phyloP scores from a whole-genome alignment of 2,329 filamentous ascomycete species.

The Claviceps maximensis region DNA sequence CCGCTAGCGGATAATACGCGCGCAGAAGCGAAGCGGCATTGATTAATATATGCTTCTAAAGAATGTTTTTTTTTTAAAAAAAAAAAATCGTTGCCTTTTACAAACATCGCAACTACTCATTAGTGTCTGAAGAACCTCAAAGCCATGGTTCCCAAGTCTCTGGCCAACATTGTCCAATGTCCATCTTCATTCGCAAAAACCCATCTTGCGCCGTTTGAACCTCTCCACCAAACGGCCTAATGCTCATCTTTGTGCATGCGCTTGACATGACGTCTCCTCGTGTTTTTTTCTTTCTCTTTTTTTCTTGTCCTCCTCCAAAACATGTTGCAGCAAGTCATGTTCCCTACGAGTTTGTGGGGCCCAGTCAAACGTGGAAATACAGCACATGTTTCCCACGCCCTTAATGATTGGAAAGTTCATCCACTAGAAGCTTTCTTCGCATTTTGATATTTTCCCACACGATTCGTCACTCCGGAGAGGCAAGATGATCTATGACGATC shows the following conservation, averaged over 20 bases:
- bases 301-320: neutral
- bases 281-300: neutral
- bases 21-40: neutral
- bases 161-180: conserved; percentile 1
- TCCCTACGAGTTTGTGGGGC: neutral
- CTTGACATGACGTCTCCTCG: neutral
- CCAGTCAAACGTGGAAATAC: neutral
- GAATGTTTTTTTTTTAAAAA: conserved; percentile 2
- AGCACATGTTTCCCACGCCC: neutral
- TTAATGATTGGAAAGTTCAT: neutral
- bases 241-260: neutral
- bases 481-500: conserved; percentile 3
- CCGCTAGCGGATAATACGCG: no score
- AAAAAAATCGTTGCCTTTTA: no score
- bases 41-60: neutral
- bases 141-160: neutral
- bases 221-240: neutral
- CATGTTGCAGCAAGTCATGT: neutral
- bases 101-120: conserved; percentile 1
- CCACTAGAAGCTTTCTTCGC: neutral
- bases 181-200: conserved; percentile 1
- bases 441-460: neutral
- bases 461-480: neutral
- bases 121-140: neutral
- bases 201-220: neutral